phyloP scores from a whole-genome alignment of 768 basidiomycete species.

The Rhizopogon vulgaris region DNA sequence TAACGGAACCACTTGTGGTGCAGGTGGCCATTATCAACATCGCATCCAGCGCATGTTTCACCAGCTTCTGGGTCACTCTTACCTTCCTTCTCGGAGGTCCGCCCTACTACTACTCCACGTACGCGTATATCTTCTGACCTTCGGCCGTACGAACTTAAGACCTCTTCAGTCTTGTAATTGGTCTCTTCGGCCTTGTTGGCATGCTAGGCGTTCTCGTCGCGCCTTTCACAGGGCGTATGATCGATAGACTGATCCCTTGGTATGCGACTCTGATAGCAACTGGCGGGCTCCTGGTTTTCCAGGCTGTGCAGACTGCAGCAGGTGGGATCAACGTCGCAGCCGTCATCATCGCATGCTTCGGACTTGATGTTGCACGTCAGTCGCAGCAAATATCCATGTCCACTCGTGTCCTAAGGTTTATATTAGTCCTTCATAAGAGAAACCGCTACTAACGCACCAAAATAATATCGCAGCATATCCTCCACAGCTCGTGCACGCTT shows the following conservation, averaged over 20 bases:
- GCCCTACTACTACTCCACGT: constrained; percentile 75
- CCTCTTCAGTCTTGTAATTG: constrained; percentile 45
- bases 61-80: constrained; percentile 65
- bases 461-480: constrained; percentile 21
- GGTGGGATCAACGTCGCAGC: constrained; percentile 67
- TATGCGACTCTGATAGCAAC: constrained; percentile 60
- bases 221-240: constrained; percentile 59
- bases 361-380: constrained; percentile 72
- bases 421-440: constrained; percentile 2
- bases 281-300: constrained; percentile 41
- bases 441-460: background rate
- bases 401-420: constrained; percentile 51
- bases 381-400: constrained; percentile 63
- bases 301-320: constrained; percentile 60
- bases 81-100: constrained; percentile 77
- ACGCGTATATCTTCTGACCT: constrained; percentile 7
- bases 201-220: constrained; percentile 65
- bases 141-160: background rate
- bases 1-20: constrained; percentile 74
- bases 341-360: constrained; percentile 62
- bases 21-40: constrained; percentile 62
- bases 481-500: constrained; percentile 57
- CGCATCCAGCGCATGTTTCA: constrained; percentile 52
- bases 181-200: constrained; percentile 71
- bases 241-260: constrained; percentile 76